A percentile compares a stretch with the other conserved stretches of the same genome.
Evolutionary conservation across 371 early-diverging fungal species (phyloP).

Genomic region (Furculomyces boomerangus): DNA sequence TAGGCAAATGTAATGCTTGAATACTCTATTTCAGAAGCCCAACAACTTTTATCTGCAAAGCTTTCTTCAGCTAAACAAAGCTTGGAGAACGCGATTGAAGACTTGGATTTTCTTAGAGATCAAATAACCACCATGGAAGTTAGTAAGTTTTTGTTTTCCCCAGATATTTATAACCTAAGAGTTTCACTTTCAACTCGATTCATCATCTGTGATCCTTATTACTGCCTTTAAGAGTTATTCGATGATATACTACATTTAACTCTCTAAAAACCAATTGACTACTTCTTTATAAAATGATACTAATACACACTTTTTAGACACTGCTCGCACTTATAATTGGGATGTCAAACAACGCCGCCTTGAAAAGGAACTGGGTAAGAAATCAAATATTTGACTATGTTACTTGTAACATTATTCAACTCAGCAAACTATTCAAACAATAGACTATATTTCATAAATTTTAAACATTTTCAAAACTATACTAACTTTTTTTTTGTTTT

Average conservation of each 20-base stretch:
- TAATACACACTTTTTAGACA: no score
- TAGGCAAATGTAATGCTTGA: slow-evolving; percentile 95
- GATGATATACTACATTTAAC: no score
- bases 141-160: slow-evolving; percentile 34
- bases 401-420: no score
- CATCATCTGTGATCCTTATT: slow-evolving; percentile 4
- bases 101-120: slow-evolving; percentile 81
- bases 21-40: slow-evolving; percentile 80
- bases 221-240: no score
- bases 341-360: slow-evolving; percentile 76
- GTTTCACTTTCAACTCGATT: background rate
- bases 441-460: no score
- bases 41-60: slow-evolving; percentile 57
- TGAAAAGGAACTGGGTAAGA: no score
- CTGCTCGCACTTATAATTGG: slow-evolving; percentile 92
- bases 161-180: background rate
- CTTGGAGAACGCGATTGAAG: slow-evolving; percentile 58
- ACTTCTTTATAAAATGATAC: no score
- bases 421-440: no score
- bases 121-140: slow-evolving; percentile 98
- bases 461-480: no score
- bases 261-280: no score
- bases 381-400: no score
- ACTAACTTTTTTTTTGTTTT: no score
- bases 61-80: slow-evolving; percentile 49